Base-by-base conservation (phyloP, 306 rosid species). In the Prunus padus region DNA sequence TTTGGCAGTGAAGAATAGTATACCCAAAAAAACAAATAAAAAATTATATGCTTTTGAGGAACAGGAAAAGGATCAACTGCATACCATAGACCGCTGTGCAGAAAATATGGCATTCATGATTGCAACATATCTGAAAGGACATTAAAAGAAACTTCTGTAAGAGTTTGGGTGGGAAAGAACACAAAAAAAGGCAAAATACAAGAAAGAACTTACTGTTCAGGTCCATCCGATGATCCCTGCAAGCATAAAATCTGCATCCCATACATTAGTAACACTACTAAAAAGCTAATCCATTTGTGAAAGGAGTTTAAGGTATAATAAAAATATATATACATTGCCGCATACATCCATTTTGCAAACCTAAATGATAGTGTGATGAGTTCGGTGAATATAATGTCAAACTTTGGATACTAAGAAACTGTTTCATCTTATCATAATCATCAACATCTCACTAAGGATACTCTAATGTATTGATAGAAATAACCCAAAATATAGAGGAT, bases 71-170 rank as follows among this genome's bases (percentile, higher is more conserved):
- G 70, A 61, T 22, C 45, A 44, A 45, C 71, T 26, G 69, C 81
- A 69, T 84, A 95, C 99, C 77, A 79, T 63, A 20, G 97, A 95
- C 64, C 81, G 96, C 75, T 95, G 97, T 23, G 99, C 99, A 78
- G 97, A 95, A 76, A 95, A 92, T 82, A 95, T 95, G 51, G 97
- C 74, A 86, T 95, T 95, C 99, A 92, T 90, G 82, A 90, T 86
- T 75, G 99, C 97, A 70, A 95, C 99, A 77, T 95, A 90, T 88
- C 97, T 95, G 96, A 75, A 88, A 82, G 77, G 33, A 61, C 83
- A 76, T 26, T 44, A 26, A 51, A 60, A 56, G 31, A 78, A 57
- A 28, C 23, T 74, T 79, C 66, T 40, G 68, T 31, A 64, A 75
- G 78, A 73, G 15, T 46, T 75, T 16, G 60, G 72, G 74, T 64